Base-by-base conservation (phyloP, 495 filamentous ascomycete genomes). In the Rhypophila decipiens region DNA sequence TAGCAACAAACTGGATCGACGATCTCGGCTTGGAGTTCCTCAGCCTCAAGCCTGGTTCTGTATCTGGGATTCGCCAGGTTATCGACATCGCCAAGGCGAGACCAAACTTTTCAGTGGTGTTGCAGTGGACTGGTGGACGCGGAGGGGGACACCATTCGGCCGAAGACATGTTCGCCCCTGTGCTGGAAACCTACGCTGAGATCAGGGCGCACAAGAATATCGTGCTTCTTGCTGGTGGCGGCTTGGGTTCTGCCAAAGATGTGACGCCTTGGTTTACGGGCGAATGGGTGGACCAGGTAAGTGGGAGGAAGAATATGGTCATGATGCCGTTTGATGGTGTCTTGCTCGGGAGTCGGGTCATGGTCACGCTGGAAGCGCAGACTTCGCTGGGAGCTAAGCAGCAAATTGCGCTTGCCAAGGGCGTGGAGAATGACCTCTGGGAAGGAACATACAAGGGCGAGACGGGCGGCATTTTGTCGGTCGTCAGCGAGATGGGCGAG, bases 401-500 rank as follows among this genome's bases (percentile, higher is more conserved):
- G 66, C 87, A 87, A 21, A 95, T 96, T 56, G 79, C 82, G 22
- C 87, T 90, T 54, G 88, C 89, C 13, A 75, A 80, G 53, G 90
- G 90, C 54, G 72, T 91, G 15, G 83, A 87, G 40, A 87, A 95
- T 55, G 70, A 70, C 50, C 77, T 91, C 44, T 96, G 89, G 89
- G 88, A 94, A 67, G 85, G 88, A 70, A 94, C 88, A 15, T 95
- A 94, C 72, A 88, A 88, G 58, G 80, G 84, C 10, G 72, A 87
- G 41, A 83, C 87, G 39, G 90, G 90, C 60, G 89, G 90, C 53
- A 81, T 96, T 18, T 85, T 96, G 52, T 93, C 90, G 15, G 88
- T 96, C 29, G 74, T 85, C 44, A 95, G 89, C 4, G 90, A 96
- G 64, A 96, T 96, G 90, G 90, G 90, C 38, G 88, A 96, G 70